Conservation (phyloP, 805 yeast species). For the Millerozyma miso region DNA sequence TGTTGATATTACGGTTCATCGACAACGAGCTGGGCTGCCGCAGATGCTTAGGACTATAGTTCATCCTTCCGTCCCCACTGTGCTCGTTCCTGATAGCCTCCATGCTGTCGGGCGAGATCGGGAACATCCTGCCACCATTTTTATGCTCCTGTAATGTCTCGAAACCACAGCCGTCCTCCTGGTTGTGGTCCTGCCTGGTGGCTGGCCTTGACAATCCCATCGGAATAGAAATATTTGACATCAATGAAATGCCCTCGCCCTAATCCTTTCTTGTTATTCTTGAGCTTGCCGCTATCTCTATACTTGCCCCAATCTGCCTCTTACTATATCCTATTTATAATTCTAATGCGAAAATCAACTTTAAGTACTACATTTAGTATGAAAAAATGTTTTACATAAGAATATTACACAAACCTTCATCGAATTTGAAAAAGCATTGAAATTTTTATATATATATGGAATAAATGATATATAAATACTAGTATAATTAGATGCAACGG, state of each 20-base stretch:
- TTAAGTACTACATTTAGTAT: too few relatives aligned
- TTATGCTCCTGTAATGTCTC: neutral
- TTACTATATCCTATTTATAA: neutral
- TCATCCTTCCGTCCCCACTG: slow-evolving; percentile 16
- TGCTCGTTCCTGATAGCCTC: neutral
- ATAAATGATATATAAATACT: neutral
- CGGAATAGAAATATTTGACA: neutral
- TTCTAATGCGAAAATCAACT: neutral
- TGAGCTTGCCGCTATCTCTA: neutral
- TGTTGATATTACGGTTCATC: slow-evolving; percentile 25
- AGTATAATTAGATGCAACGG: neutral
- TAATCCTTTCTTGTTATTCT: too few relatives aligned
- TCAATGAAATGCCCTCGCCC: too few relatives aligned
- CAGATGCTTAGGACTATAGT: slow-evolving; percentile 37
- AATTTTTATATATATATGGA: neutral
- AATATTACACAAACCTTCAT: slow-evolving; percentile 1
- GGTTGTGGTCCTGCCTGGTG: neutral
- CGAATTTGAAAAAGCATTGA: neutral
- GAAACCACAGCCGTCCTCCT: neutral
- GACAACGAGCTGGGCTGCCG: slow-evolving; percentile 25
- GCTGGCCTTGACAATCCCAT: slow-evolving; percentile 1
- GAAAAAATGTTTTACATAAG: slow-evolving; percentile 2
- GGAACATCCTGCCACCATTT: neutral
- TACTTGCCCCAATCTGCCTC: neutral
- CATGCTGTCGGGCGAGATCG: neutral